These are phyloP conservation scores for Sequoia sempervirens DNA, from an alignment of 75 land plant genomes.

Conservation along the genomic window DNA sequence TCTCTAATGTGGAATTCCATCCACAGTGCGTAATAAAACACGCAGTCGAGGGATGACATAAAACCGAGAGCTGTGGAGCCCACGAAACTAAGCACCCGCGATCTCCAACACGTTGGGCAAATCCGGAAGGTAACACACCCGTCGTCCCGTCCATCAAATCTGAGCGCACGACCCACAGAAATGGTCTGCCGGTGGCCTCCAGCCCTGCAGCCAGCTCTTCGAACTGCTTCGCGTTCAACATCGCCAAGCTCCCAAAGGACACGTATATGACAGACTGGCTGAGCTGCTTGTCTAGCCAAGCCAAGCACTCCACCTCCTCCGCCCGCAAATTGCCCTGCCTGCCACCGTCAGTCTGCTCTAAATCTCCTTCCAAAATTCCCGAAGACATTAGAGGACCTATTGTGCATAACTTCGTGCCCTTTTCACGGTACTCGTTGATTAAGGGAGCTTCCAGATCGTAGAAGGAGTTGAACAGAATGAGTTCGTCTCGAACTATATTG, in stretches of 20 bases:
- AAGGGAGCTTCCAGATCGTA: neutral
- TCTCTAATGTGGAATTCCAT: slow-evolving; percentile 47
- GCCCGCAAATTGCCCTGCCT: neutral
- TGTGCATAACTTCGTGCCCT: neutral
- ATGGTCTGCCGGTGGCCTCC: slow-evolving; percentile 4
- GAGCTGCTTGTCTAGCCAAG: slow-evolving; percentile 35
- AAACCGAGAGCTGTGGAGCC: slow-evolving; percentile 54
- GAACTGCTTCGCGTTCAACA: slow-evolving; percentile 12
- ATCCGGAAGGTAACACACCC: slow-evolving; percentile 28
- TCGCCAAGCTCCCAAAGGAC: slow-evolving; percentile 32
- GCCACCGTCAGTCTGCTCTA: no score
- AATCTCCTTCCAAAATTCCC: neutral
- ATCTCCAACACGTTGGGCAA: slow-evolving; percentile 18
- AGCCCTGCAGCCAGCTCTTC: slow-evolving; percentile 26
- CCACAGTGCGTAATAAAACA: slow-evolving; percentile 56
- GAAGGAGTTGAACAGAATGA: neutral
- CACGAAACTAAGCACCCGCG: slow-evolving; percentile 48
- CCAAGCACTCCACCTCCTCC: slow-evolving; percentile 7
- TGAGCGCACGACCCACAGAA: slow-evolving; percentile 28
- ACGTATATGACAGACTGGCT: slow-evolving; percentile 24
- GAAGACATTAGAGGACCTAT: neutral
- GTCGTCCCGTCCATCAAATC: slow-evolving; percentile 11
- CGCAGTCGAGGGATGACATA: slow-evolving; percentile 39
- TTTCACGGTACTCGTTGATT: neutral
- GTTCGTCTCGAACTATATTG: neutral